Percentiles rank a stretch among this genome's conserved stretches.
These are phyloP conservation scores for Picea glauca DNA, from an alignment of 75 land plant species.

Conservation along the genomic window DNA sequence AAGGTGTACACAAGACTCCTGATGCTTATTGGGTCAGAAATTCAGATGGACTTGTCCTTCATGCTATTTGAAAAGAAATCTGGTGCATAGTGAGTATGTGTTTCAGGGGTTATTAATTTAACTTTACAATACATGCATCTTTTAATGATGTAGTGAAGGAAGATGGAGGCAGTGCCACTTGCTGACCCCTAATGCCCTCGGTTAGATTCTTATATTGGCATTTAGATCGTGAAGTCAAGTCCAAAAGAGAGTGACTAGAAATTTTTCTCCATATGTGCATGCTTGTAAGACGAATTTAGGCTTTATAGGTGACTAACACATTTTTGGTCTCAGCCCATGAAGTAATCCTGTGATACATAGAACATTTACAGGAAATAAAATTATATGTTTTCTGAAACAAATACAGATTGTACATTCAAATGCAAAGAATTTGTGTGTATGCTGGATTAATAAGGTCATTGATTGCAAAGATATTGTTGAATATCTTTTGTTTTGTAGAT, in stretches of 20 bases:
- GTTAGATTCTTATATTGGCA: neutral
- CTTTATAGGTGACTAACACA: neutral
- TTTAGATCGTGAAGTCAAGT: neutral
- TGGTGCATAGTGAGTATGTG: neutral
- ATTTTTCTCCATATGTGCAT: neutral
- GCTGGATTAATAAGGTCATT: neutral
- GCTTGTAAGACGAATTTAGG: neutral
- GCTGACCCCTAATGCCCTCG: neutral
- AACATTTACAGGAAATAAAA: no score
- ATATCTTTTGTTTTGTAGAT: slow-evolving; percentile 41
- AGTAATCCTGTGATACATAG: no score
- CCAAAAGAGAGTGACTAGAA: neutral
- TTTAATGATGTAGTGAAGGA: neutral
- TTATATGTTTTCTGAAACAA: no score
- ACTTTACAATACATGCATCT: neutral
- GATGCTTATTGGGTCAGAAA: neutral
- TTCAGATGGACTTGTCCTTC: neutral
- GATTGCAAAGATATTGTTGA: neutral
- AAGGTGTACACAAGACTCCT: neutral
- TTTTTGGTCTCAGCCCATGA: neutral
- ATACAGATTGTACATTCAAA: no score
- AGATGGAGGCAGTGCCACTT: neutral
- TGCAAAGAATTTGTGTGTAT: neutral
- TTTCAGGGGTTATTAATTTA: neutral
- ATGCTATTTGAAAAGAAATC: neutral